Base-by-base conservation (phyloP, 805 yeast species). In the Saccharomycodes ludwigii region DNA sequence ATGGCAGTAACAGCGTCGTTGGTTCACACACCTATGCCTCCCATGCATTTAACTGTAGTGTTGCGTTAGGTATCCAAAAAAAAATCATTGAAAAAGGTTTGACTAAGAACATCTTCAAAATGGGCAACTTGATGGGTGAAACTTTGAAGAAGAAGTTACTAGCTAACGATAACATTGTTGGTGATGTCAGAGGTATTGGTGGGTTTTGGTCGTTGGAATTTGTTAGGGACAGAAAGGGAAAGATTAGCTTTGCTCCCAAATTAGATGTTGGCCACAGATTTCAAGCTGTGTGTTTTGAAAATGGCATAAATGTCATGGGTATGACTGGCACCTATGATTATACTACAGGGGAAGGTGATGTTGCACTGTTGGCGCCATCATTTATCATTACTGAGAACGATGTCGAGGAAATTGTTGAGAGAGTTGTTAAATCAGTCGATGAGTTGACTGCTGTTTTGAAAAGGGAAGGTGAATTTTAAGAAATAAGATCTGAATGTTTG, bases 171-270 rank as follows among this genome's bases (percentile, higher is more conserved):
- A 52, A 50, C 32, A 56, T 62, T 31, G 71, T 62, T 15, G 80
- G 77, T 36, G 74, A 73, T 41, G 65, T 73, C 24, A 63, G 81
- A 52, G 81, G 81, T 34, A 56, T 69, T 35, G 80, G 79, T 37
- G 67, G 71, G 21, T 73, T 73, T 50, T 61, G 75, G 65, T 57
- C 71, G 4, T 45, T 73, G 27, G 79, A 73, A 50, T 55, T 71
- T 29, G 77, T 71, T 36, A 61, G 68, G 42, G 62, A 72, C 45
- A 66, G 60, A 37, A 48, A 43, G 8, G 64, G 76, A 12, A 71
- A 69, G 42, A 67, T 67, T 45, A 56, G 65, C 12, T 68, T 69
- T 38, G 59, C 55, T 18, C 48, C 56, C 21, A 42, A 47, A 13
- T 34, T 54, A 22, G 51, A 54, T 28, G 48, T 64, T 26, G 68